Conservation (phyloP, 352 stramenopile species). For the Phytophthora colocasiae region DNA sequence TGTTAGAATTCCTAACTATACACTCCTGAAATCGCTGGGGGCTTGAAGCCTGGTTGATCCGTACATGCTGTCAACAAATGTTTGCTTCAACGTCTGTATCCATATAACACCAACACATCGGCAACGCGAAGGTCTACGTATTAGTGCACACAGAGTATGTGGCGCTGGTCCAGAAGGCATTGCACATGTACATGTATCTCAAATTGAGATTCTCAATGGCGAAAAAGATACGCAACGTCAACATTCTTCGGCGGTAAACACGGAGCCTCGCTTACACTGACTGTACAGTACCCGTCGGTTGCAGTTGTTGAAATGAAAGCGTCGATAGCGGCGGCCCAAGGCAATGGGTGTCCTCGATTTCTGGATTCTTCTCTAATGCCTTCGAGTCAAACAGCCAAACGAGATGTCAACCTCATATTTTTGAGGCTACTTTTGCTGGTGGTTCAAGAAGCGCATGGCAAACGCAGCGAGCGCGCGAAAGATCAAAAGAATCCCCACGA, state of each 20-base stretch:
- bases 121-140: too few relatives aligned
- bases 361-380: not conserved
- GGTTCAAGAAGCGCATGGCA: conserved; percentile 1
- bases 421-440: not conserved
- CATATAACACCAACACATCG: too few relatives aligned
- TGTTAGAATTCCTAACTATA: too few relatives aligned
- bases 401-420: too few relatives aligned
- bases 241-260: conserved; percentile 11
- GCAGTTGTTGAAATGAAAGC: conserved; percentile 5
- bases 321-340: conserved; percentile 13
- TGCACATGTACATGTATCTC: too few relatives aligned
- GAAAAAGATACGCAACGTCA: conserved; percentile 6
- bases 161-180: too few relatives aligned
- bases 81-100: too few relatives aligned
- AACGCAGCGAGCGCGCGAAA: not conserved
- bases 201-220: not conserved
- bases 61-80: too few relatives aligned
- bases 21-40: too few relatives aligned
- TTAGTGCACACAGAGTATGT: too few relatives aligned
- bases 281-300: not conserved
- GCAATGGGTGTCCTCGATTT: not conserved
- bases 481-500: not conserved
- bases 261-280: conserved; percentile 7
- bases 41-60: too few relatives aligned
- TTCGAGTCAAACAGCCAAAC: too few relatives aligned